Base-by-base conservation (phyloP, 2,329 filamentous ascomycete genomes). In the Rhexocercosporidium sp. region DNA sequence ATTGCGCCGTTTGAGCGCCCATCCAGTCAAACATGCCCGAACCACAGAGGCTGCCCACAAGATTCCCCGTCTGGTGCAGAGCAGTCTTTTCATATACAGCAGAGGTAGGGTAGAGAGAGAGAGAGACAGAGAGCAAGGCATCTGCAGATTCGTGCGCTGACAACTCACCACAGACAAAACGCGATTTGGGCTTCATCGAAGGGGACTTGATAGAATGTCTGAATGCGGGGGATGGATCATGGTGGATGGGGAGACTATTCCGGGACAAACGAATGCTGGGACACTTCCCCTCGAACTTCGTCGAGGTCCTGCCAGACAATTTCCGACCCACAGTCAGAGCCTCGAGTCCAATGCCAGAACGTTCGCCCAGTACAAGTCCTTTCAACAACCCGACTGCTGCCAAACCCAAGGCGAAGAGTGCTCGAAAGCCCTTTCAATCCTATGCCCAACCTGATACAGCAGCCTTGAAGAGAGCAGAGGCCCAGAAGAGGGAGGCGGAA, bases 191-290 rank as follows among this genome's bases (percentile, higher is more conserved):
- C 18, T 99, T 99, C 80, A 92, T 99, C 73, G 96, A 99, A 80
- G 96, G 96, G 71, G 96, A 99, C 80, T 81, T 99, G 72, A 99
- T 99, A 78, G 96, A 99, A 86, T 97, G 95, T 77, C 85, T 99
- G 62, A 99, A 99, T 79, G 96, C 96, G 22, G 96, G 96, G 70
- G 96, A 99, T 81, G 96, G 96, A 62, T 94, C 93, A 56, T 99
- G 96, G 96, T 99, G 96, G 96, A 97, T 94, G 81, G 96, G 96
- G 57, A 89, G 95, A 70, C 82, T 99, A 77, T 92, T 90, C 77
- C 89, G 96, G 74, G 96, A 99, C 81, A 91, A 92, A 79, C 89
- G 94, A 76, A 94, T 95, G 75, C 90, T 97, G 75, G 96, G 96
- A 63, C 84, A 96, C 22, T 99, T 99, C 76, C 96, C 96, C 0